Evolutionary conservation across 768 basidiomycete species (phyloP), one percentile per base, ranked within the genome.

Genomic region (Pleurotus tuber-regium): DNA sequence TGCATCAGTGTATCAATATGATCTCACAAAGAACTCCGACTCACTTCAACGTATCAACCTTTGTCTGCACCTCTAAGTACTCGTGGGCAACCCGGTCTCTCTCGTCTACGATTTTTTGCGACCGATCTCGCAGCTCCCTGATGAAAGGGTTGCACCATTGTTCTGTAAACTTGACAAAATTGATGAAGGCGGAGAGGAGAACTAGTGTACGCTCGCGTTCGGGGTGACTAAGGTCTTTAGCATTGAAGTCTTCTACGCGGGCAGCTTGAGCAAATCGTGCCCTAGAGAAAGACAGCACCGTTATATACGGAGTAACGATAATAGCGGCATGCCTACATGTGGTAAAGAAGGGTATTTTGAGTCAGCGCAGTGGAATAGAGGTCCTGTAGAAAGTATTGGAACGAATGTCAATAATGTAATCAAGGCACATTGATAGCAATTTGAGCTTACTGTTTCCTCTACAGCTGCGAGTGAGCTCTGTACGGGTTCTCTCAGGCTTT

Each of bases 111-210:
- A 87, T 61, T 10, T 74, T 66, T 14, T 81, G 67, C 9, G 84
- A 85, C 52, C 77, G 73, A 10, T 83, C 79, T 36, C 83, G 78
- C 21, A 93, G 68, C n/a, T 77, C 74, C 50, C 73, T 72, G 14
- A 87, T 73, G 54, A 87, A 84, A 2, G 75, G 66, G 33, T 79
- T 74, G 58, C 83, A 84, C 53, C 71, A 74, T 57, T 91, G 87
- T 58, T 86, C 88, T 11, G 84, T 85, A 66, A 94, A 96, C 67
- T 91, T 92, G 67, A 92, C 82, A 65, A 95, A 92, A 69, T 97
- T 97, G 73, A 95, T 90, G 58, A 96, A 88, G 2, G 88, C 92
- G 29, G 90, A 91, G 56, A 97, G 79, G 33, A 89, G 73, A 47
- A 79, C 75, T 24, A 86, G 76, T 0, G 92, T 89, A 24, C 94